Base-by-base conservation (phyloP, 768 basidiomycete genomes). In the Xanthoconium stramineum region DNA sequence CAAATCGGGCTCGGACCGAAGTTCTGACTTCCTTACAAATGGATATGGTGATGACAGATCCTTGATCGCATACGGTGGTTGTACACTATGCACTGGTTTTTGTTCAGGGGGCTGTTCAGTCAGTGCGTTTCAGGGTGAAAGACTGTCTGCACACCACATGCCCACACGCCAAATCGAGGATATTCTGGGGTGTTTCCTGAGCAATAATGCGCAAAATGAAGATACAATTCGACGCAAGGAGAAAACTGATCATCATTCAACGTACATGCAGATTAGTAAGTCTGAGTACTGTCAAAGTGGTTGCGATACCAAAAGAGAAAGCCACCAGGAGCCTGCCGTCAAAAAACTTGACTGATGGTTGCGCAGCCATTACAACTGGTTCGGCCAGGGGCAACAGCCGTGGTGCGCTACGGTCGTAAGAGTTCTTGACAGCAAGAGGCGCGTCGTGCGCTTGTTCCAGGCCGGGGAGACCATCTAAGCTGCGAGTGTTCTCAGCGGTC, bases 391-490 rank as follows among this genome's bases (percentile, higher is more conserved):
- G 2, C 6, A 40, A 29, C 13, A 47, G 55, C 3, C 44, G 63
- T 33, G 55, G 55, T 6, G 57, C 53, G 8, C 67, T 46, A 38
- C 61, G 60, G 32, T 62, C 51, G 37, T 65, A 72, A 10, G 62
- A 57, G 29, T 58, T 69, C 52, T 64, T 63, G 14, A 67, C 55
- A 9, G 47, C 5, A 8, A 64, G 15, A 2, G 30, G 12, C 5
- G 60, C 53, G 33, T 60, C 47, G 50, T 65, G 69, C 12, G 76
- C 80, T 6, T 56, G 44, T 7, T 58, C 43, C 38, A 86, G 60
- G 0, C 73, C 84, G 0, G 82, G 79, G 8, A 87, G 74, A 10
- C 84, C 84, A 58, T 86, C 84, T 19, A 85, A 61, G 54, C 83
- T 85, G 36, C 61, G 66, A 8, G 69, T 37, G 59, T 88, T 88